Percentiles rank a stretch among this genome's conserved stretches.
Evolutionary conservation across 2,329 filamentous ascomycete genomes (phyloP).

Genomic region (Claviceps cyperi): DNA sequence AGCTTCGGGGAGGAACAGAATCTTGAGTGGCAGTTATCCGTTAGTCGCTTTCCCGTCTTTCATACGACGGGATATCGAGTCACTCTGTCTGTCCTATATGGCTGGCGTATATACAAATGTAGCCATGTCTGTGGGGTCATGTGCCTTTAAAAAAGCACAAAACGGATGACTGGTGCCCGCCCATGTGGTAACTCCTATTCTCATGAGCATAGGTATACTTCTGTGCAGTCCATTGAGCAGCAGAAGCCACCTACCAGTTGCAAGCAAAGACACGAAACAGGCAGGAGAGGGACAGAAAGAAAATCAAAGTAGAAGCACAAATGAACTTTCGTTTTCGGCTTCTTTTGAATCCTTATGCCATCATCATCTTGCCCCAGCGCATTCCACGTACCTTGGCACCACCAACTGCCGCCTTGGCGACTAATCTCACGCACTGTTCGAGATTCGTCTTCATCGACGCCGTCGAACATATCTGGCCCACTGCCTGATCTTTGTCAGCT

Average conservation of each 20-base stretch:
- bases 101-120: background rate
- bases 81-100: too few relatives aligned
- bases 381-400: slow-evolving; percentile 54
- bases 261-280: too few relatives aligned
- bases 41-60: background rate
- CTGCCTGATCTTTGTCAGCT: slow-evolving; percentile 33
- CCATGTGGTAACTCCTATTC: background rate
- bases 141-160: too few relatives aligned
- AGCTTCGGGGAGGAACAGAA: slow-evolving; percentile 85
- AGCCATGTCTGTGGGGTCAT: background rate
- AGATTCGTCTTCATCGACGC: slow-evolving; percentile 66
- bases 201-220: background rate
- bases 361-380: background rate
- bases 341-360: background rate
- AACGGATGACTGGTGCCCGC: too few relatives aligned
- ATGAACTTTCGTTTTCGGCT: background rate
- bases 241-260: background rate
- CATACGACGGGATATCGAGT: too few relatives aligned
- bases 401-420: slow-evolving; percentile 56
- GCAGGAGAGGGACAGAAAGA: too few relatives aligned
- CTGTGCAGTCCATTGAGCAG: background rate
- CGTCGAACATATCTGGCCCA: slow-evolving; percentile 83
- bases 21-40: slow-evolving; percentile 23
- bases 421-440: slow-evolving; percentile 56
- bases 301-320: too few relatives aligned